Conservation (phyloP, 2,329 filamentous ascomycete species). For the Ascochyta clinopodiicola region DNA sequence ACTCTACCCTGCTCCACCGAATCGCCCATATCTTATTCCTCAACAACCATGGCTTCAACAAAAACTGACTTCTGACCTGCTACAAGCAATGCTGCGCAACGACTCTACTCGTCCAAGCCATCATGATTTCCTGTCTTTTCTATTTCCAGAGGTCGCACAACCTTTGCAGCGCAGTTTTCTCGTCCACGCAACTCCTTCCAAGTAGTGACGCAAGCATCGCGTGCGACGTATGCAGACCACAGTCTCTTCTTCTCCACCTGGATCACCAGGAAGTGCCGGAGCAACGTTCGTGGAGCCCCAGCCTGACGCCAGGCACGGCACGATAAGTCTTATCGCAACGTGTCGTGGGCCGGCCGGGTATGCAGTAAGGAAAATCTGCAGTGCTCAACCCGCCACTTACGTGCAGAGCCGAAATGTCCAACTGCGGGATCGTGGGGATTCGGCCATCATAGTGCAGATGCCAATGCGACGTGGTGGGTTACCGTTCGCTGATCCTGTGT, state of each 20-base stretch:
- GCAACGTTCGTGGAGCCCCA: constrained; percentile 31
- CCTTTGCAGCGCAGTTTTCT: constrained; percentile 3
- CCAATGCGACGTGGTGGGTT: constrained; percentile 29
- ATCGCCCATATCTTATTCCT: constrained; percentile 23
- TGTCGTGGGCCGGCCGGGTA: constrained; percentile 22
- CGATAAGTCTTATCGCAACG: constrained; percentile 35
- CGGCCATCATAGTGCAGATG: constrained; percentile 16
- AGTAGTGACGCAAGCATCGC: constrained; percentile 26
- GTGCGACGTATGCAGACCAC: constrained; percentile 9
- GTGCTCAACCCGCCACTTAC: constrained; percentile 21
- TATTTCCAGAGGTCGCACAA: constrained; percentile 3
- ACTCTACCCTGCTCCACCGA: constrained; percentile 14
- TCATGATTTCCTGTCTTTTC: background rate
- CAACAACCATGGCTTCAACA: constrained; percentile 20
- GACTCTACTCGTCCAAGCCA: background rate
- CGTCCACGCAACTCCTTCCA: background rate
- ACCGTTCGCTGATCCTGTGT: constrained; percentile 23
- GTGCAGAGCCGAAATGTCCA: constrained; percentile 5
- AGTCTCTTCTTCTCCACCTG: constrained; percentile 25
- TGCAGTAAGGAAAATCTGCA: constrained; percentile 30
- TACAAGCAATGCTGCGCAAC: constrained; percentile 1
- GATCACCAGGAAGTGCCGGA: constrained; percentile 23
- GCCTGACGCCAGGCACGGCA: constrained; percentile 22
- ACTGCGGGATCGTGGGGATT: constrained; percentile 12
- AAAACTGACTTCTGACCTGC: constrained; percentile 9